Percentiles rank a stretch among this genome's conserved stretches.
phyloP scores from a whole-genome alignment of 1,284 basidiomycete species.

The Bjerkandera adusta region DNA sequence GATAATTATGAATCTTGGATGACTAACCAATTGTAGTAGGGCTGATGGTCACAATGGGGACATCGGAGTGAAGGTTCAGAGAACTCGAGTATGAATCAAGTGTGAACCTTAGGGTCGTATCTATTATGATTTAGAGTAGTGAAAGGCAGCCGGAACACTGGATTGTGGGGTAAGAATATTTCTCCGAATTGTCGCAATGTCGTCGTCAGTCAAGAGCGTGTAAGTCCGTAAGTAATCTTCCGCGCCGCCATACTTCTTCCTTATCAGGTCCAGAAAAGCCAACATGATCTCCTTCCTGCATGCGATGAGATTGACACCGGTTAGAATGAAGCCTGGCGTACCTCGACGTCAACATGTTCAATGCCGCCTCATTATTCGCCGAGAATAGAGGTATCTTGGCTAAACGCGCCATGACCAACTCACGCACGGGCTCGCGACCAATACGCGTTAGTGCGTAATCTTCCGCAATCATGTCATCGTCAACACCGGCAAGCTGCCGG shows the following conservation, averaged over 20 bases:
- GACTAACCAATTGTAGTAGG: no score
- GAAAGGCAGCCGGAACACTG: no score
- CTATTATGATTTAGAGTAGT: no score
- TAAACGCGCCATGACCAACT: conserved; percentile 63
- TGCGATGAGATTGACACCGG: background rate
- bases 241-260: conserved; percentile 64
- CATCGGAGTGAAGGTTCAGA: no score
- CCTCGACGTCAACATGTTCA: conserved; percentile 79
- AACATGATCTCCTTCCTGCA: conserved; percentile 68
- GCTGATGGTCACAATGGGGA: no score
- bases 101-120: no score
- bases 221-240: conserved; percentile 58
- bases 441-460: conserved; percentile 75
- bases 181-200: conserved; percentile 56
- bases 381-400: conserved; percentile 69
- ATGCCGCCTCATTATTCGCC: conserved; percentile 64
- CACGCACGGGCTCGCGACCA: conserved; percentile 72
- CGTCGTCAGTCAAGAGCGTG: conserved; percentile 53
- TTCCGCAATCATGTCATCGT: conserved; percentile 58
- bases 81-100: no score
- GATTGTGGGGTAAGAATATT: conserved; percentile 46
- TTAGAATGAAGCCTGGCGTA: conserved; percentile 28
- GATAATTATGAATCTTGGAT: no score
- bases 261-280: conserved; percentile 58
- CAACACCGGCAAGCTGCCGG: conserved; percentile 64